These are phyloP conservation scores for Nothophytophthora sp. DNA, from an alignment of 352 stramenopile species.

Conservation along the genomic window DNA sequence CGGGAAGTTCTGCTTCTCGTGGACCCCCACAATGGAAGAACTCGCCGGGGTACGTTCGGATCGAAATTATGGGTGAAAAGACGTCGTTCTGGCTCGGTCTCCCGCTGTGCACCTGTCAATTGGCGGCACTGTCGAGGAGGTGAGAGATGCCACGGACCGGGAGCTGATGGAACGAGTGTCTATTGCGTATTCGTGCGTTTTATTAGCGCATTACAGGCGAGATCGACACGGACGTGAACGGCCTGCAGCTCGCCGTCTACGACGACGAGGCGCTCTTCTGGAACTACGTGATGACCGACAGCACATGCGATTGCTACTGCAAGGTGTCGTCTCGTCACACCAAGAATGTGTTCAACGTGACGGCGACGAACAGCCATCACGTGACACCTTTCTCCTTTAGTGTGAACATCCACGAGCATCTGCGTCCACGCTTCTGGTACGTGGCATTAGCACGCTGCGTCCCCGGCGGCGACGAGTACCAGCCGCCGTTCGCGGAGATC, in stretches of 20 bases:
- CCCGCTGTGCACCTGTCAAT: too few species aligned
- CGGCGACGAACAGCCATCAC: conserved; percentile 35
- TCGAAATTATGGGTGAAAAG: too few species aligned
- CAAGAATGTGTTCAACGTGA: conserved; percentile 74
- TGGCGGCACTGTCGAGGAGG: too few species aligned
- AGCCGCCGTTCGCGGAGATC: conserved; percentile 66
- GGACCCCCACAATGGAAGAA: conserved; percentile 51
- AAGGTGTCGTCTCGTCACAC: conserved; percentile 70
- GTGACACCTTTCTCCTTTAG: conserved; percentile 58
- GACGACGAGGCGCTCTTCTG: conserved; percentile 81
- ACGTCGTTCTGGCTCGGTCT: too few species aligned
- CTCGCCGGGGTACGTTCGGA: conserved; percentile 59
- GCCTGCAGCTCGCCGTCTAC: conserved; percentile 75
- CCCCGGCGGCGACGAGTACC: conserved; percentile 56
- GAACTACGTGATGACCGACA: conserved; percentile 72
- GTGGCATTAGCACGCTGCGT: conserved; percentile 73
- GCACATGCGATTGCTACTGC: conserved; percentile 64
- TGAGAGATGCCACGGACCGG: too few species aligned
- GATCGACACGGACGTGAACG: conserved; percentile 62
- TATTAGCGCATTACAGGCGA: conserved; percentile 64
- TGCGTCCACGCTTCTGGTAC: conserved; percentile 74
- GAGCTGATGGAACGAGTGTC: too few species aligned
- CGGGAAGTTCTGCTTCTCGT: conserved; percentile 86
- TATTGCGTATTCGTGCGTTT: too few species aligned
- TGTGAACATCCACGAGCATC: conserved; percentile 64